These are phyloP conservation scores for Dipteronia sinensis DNA, from an alignment of 345 rosid genomes.

Conservation along the genomic window DNA sequence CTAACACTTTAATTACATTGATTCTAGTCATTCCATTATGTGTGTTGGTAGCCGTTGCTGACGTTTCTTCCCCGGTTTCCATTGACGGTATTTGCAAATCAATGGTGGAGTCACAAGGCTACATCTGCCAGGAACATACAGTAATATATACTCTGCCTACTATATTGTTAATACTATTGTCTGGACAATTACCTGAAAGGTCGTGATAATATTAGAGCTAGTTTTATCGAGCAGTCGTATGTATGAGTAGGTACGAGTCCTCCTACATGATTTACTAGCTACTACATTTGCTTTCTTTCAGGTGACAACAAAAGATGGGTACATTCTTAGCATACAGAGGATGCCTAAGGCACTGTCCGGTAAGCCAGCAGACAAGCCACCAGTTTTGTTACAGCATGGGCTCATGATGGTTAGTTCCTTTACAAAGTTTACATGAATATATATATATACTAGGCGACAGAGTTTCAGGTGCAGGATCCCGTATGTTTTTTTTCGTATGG, in stretches of 20 bases:
- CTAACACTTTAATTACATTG: neutral
- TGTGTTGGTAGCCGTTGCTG: neutral
- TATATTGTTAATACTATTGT: neutral
- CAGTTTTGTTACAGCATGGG: conserved; percentile 59
- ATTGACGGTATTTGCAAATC: conserved; percentile 31
- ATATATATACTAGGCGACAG: no score
- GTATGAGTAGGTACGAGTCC: neutral
- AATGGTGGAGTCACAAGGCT: conserved; percentile 37
- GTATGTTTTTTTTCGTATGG: no score
- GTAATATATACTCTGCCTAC: conserved; percentile 10
- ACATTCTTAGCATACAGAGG: conserved; percentile 52
- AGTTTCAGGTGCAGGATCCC: no score
- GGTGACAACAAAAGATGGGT: conserved; percentile 58
- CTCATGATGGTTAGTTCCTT: conserved; percentile 34
- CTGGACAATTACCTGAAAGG: neutral
- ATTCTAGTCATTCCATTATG: neutral
- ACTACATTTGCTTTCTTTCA: conserved; percentile 17
- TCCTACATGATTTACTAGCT: no score
- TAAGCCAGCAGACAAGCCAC: conserved; percentile 36
- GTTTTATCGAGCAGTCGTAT: neutral
- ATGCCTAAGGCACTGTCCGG: conserved; percentile 32
- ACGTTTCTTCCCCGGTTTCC: neutral
- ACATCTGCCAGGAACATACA: conserved; percentile 37
- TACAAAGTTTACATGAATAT: neutral
- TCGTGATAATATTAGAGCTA: neutral